Evolutionary conservation across 768 basidiomycete genomes (phyloP).

Genomic region (Tricholoma saponaceum): DNA sequence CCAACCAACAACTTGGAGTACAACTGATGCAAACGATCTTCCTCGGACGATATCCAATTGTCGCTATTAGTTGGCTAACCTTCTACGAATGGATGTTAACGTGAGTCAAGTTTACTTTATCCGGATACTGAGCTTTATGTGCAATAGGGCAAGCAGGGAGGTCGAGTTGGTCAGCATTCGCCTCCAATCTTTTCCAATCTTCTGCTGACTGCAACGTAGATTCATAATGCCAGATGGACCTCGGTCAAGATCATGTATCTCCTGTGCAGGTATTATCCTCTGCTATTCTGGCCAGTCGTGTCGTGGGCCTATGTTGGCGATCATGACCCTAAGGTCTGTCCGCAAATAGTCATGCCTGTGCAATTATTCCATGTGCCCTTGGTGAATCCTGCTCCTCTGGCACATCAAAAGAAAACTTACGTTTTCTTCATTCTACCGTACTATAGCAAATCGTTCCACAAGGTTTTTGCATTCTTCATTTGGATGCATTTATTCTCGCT

Average conservation of each 20-base stretch:
- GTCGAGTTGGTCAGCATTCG: slow-evolving; percentile 25
- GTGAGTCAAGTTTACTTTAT: slow-evolving; percentile 19
- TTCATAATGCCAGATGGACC: slow-evolving; percentile 33
- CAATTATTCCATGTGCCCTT: slow-evolving; percentile 31
- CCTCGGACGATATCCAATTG: slow-evolving; percentile 28
- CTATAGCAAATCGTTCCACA: slow-evolving; percentile 42
- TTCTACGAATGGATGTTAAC: slow-evolving; percentile 34
- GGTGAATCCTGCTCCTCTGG: slow-evolving; percentile 16
- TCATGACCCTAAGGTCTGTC: slow-evolving; percentile 27
- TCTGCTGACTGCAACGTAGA: slow-evolving; percentile 16
- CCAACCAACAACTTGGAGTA: no score
- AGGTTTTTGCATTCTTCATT: slow-evolving; percentile 28
- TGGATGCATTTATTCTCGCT: background rate
- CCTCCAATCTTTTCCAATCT: background rate
- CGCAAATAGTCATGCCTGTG: slow-evolving; percentile 22
- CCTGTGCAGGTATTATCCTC: slow-evolving; percentile 38
- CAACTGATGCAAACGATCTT: slow-evolving; percentile 4
- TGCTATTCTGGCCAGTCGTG: slow-evolving; percentile 31
- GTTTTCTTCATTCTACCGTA: background rate
- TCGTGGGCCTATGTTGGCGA: slow-evolving; percentile 34
- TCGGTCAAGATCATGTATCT: slow-evolving; percentile 37
- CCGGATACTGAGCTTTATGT: background rate
- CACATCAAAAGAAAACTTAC: background rate
- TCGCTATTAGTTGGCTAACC: slow-evolving; percentile 26
- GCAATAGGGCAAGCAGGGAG: slow-evolving; percentile 25